Conservation (phyloP, 2,329 filamentous ascomycete species). For the Calonectria pseudoreteaudii region DNA sequence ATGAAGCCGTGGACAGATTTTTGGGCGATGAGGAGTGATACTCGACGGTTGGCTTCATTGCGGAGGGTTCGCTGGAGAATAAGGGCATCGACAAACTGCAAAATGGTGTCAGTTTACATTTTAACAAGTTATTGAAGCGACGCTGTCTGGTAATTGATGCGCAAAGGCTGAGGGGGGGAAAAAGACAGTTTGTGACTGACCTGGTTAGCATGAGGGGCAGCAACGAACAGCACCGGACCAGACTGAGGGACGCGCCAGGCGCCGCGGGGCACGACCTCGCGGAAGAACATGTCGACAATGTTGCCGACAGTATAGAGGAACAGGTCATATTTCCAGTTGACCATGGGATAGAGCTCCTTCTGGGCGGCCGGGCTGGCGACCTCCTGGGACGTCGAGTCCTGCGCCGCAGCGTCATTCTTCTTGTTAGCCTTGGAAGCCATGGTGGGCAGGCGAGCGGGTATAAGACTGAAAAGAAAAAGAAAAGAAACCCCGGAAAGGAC, state of each 20-base stretch:
- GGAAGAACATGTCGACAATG: slow-evolving; percentile 95
- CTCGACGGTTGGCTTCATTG: slow-evolving; percentile 86
- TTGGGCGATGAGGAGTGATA: slow-evolving; percentile 92
- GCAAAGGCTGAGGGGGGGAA: slow-evolving; percentile 10
- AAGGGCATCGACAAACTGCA: slow-evolving; percentile 92
- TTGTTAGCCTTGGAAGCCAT: slow-evolving; percentile 40
- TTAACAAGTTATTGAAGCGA: neutral
- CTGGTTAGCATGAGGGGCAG: slow-evolving; percentile 96
- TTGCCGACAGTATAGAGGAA: slow-evolving; percentile 84
- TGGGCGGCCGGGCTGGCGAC: slow-evolving; percentile 39
- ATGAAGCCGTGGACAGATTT: slow-evolving; percentile 97
- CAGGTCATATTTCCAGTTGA: slow-evolving; percentile 80
- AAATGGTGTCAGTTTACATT: slow-evolving; percentile 23
- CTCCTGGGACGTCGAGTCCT: slow-evolving; percentile 34
- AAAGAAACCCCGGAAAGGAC: neutral
- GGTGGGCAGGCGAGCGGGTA: slow-evolving; percentile 20
- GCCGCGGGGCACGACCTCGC: slow-evolving; percentile 93
- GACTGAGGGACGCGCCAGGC: slow-evolving; percentile 93
- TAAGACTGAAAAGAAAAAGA: slow-evolving; percentile 5
- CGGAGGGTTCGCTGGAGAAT: slow-evolving; percentile 92
- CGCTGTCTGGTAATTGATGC: slow-evolving; percentile 6
- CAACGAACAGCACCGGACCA: slow-evolving; percentile 94
- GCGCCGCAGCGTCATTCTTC: slow-evolving; percentile 39
- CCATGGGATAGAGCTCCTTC: slow-evolving; percentile 76
- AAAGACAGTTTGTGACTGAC: slow-evolving; percentile 57